phyloP scores from a whole-genome alignment of 2,329 filamentous ascomycete species.

The Exophiala sp. region DNA sequence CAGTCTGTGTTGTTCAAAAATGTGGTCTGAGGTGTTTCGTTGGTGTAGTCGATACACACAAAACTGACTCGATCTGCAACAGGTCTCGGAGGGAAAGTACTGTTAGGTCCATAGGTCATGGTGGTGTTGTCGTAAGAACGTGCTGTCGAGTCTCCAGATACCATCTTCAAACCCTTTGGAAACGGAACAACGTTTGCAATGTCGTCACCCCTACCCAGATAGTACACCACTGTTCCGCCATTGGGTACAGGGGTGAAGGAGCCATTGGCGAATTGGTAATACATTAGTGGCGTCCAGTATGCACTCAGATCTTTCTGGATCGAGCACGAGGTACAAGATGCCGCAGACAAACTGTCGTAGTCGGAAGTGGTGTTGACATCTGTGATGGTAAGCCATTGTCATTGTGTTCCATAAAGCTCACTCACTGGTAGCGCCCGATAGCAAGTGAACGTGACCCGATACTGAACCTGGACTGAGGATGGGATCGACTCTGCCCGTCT shows the following conservation, averaged over 20 bases:
- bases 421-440: constrained; percentile 49
- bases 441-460: constrained; percentile 36
- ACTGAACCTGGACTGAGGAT: constrained; percentile 60
- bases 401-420: constrained; percentile 21
- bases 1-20: constrained; percentile 75
- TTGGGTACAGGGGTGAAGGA: constrained; percentile 26
- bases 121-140: constrained; percentile 16
- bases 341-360: constrained; percentile 55
- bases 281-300: constrained; percentile 78
- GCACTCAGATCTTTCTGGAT: constrained; percentile 76
- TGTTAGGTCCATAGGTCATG: constrained; percentile 13
- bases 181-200: constrained; percentile 66
- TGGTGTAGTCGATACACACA: constrained; percentile 72
- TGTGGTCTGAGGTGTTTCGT: constrained; percentile 63
- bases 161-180: constrained; percentile 73
- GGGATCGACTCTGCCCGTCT: constrained; percentile 71
- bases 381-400: constrained; percentile 34
- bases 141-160: constrained; percentile 64
- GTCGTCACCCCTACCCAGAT: constrained; percentile 18
- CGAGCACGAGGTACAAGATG: constrained; percentile 73
- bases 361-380: constrained; percentile 61
- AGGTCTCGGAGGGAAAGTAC: constrained; percentile 38
- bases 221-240: constrained; percentile 52
- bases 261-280: constrained; percentile 69
- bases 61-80: constrained; percentile 71